A percentile compares a stretch with the other conserved stretches of the same genome.
Evolutionary conservation across 2,329 filamentous ascomycete species (phyloP).

Genomic region (Sordariomycetes sp.): DNA sequence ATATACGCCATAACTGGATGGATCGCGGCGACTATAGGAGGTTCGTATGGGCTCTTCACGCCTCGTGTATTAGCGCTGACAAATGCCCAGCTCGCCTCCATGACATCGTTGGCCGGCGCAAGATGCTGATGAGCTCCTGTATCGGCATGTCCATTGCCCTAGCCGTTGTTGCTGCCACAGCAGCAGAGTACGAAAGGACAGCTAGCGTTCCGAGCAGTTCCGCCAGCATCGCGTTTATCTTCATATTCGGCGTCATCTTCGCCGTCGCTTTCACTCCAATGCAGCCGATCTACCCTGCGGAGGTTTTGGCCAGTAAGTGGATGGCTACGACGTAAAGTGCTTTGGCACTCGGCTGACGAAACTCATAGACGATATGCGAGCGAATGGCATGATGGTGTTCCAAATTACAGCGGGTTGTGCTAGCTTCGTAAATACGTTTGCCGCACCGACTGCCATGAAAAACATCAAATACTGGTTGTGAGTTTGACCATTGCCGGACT

Average conservation of each 20-base stretch:
- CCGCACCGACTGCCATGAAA: slow-evolving; percentile 9
- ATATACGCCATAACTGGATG: slow-evolving; percentile 26
- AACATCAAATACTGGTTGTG: slow-evolving; percentile 9
- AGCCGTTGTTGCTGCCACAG: slow-evolving; percentile 24
- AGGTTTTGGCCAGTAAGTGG: slow-evolving; percentile 23
- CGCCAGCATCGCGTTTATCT: slow-evolving; percentile 27
- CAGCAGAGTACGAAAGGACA: slow-evolving; percentile 21
- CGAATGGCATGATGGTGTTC: too few relatives aligned
- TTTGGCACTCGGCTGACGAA: too few relatives aligned
- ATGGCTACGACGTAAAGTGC: too few relatives aligned
- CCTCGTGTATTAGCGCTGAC: too few relatives aligned
- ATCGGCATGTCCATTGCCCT: slow-evolving; percentile 23
- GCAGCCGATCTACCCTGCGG: slow-evolving; percentile 21
- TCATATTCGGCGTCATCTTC: slow-evolving; percentile 26
- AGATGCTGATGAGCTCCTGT: slow-evolving; percentile 28
- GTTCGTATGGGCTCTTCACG: too few relatives aligned
- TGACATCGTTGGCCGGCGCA: slow-evolving; percentile 26
- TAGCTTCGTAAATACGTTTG: too few relatives aligned
- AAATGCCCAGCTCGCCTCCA: slow-evolving; percentile 20
- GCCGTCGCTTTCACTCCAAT: slow-evolving; percentile 24
- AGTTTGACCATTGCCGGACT: background rate
- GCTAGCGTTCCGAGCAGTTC: slow-evolving; percentile 20
- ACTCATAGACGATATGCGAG: too few relatives aligned
- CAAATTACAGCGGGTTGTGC: too few relatives aligned
- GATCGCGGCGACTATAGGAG: slow-evolving; percentile 22